A percentile compares a stretch with the other conserved stretches of the same genome.
Conservation (phyloP, 306 rosid species). For the Oxytropis ochrocephala region DNA sequence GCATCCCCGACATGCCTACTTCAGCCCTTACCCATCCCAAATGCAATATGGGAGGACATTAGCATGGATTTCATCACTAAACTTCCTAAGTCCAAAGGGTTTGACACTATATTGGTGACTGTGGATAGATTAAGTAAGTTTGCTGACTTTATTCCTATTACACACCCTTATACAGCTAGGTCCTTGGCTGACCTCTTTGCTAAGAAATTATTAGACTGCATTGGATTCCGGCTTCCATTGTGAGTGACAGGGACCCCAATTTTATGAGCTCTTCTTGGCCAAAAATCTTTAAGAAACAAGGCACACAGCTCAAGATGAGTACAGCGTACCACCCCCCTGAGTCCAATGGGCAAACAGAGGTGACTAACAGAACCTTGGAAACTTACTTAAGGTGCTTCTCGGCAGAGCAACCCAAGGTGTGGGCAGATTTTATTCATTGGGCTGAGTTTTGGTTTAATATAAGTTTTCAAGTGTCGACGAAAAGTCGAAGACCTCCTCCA, state of each 20-base stretch:
- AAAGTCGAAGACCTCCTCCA: too few species aligned
- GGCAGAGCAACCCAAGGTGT: too few species aligned
- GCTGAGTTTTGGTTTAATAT: too few species aligned
- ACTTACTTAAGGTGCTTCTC: too few species aligned
- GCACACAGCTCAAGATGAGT: background rate
- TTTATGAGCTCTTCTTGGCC: background rate
- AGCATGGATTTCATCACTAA: background rate
- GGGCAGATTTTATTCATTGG: too few species aligned
- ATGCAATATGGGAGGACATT: too few species aligned
- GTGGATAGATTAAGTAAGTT: background rate
- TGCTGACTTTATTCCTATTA: background rate
- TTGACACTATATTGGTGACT: background rate
- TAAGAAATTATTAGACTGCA: background rate
- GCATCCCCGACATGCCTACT: background rate
- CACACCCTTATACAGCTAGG: background rate
- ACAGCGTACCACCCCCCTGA: background rate
- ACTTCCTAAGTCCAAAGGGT: background rate
- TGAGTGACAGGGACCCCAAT: background rate
- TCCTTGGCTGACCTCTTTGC: background rate
- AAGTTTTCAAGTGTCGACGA: too few species aligned
- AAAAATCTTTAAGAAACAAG: background rate
- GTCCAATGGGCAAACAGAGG: background rate
- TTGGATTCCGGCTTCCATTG: background rate
- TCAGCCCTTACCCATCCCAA: background rate
- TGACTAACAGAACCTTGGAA: too few species aligned